These are phyloP conservation scores for Lyophyllum atratum DNA, from an alignment of 768 basidiomycete genomes.

Conservation along the genomic window DNA sequence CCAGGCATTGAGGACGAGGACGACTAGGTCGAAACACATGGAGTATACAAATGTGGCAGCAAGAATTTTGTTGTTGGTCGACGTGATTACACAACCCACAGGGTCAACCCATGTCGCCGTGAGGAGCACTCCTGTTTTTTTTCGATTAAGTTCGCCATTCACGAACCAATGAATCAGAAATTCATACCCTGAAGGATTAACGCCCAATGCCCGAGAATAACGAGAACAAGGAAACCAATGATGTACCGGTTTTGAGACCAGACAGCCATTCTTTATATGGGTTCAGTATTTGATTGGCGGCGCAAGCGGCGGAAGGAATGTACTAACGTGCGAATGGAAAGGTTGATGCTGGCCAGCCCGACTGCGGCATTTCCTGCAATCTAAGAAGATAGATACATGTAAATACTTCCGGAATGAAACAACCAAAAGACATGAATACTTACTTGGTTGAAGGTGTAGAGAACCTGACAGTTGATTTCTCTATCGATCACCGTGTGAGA, in stretches of 20 bases:
- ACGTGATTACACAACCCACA: constrained; percentile 51
- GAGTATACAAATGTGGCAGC: constrained; percentile 76
- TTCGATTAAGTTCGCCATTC: background rate
- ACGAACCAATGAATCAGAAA: background rate
- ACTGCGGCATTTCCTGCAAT: constrained; percentile 46
- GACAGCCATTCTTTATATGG: constrained; percentile 48
- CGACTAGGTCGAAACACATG: constrained; percentile 71
- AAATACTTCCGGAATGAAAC: background rate
- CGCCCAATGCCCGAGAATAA: constrained; percentile 73
- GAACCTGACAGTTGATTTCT: constrained; percentile 58
- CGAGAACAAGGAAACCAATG: constrained; percentile 46
- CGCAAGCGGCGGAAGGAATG: background rate
- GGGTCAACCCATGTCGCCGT: constrained; percentile 54
- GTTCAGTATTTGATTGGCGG: background rate
- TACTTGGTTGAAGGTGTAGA: constrained; percentile 68
- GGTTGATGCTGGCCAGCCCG: constrained; percentile 60
- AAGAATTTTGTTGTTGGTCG: constrained; percentile 63
- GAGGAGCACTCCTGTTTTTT: constrained; percentile 54
- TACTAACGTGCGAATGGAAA: constrained; percentile 59
- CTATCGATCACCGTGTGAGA: constrained; percentile 22
- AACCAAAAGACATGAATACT: constrained; percentile 11
- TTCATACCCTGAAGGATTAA: constrained; percentile 62
- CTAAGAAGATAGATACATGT: constrained; percentile 1
- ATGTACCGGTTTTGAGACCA: constrained; percentile 63
- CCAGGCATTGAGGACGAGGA: constrained; percentile 59